Evolutionary conservation across 176 grass and related monocot genomes (phyloP), one percentile per base, ranked within the genome.

Genomic region (Elymus sibiricus): DNA sequence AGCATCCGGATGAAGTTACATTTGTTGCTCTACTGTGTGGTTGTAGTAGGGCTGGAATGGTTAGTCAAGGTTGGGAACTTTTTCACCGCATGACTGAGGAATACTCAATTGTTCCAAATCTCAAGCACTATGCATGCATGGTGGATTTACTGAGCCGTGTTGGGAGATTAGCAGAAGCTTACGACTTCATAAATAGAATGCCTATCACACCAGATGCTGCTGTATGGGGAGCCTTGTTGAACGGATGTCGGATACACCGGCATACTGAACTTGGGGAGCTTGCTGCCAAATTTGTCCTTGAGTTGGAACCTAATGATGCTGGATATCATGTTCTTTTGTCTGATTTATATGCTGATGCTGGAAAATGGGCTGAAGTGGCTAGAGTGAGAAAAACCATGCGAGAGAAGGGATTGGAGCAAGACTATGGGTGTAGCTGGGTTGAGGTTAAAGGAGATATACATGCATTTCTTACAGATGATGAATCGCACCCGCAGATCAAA

Each of bases 71-170:
- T 16, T 89, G 90, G 81, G 88, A 90, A 9, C 79, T 89, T 81
- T 95, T 95, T 81, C 74, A 92, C 37, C 91, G 83, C 77, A 94
- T 98, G 93, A 86, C 82, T 32, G 61, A 88, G 60, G 86, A 85
- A 80, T 95, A 94, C 74, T 92, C 82, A 6, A 89, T 95, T 79
- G 79, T 89, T 76, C 96, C 93, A 42, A 95, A 98, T 91, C 86
- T 95, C 31, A 98, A 81, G 79, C 96, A 98, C 74, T 98, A 98
- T 86, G 92, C 93, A 60, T 95, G 96, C 87, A 92, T 98, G 90
- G 96, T 98, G 79, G 93, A 98, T 89, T 89, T 98, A 32, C 82
- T 98, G 39, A 91, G 96, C 64, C 93, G 93, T 24, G 90, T 89
- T 40, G 96, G 96, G 40, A 86, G 62, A 49, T 79, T 98, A 68